Percentiles rank a stretch among this genome's conserved stretches.
phyloP scores from a whole-genome alignment of 176 grass and related monocot species.

The Cocos nucifera region DNA sequence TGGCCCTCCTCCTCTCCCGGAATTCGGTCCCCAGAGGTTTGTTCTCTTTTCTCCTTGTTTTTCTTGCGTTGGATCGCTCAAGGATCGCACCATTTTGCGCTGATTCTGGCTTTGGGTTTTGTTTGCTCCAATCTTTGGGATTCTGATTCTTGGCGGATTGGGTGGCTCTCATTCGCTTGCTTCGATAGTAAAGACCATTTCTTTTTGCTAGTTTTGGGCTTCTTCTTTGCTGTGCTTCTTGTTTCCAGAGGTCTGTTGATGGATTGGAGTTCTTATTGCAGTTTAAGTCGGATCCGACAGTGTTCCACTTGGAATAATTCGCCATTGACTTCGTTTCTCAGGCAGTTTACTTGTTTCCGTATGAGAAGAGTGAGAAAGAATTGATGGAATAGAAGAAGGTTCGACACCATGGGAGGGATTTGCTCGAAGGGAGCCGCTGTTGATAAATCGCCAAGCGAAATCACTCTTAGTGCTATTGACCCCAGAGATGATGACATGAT shows the following conservation, averaged over 20 bases:
- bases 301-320: background rate
- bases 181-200: background rate
- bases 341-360: background rate
- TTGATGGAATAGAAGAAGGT: background rate
- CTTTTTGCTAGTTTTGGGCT: background rate
- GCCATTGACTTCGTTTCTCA: background rate
- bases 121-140: no score
- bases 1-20: no score
- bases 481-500: background rate
- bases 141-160: no score
- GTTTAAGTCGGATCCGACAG: background rate
- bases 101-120: no score
- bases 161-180: background rate
- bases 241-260: background rate
- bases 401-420: slow-evolving; percentile 7
- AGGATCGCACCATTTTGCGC: no score
- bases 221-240: background rate
- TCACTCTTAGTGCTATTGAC: background rate
- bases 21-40: no score
- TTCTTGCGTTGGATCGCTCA: no score
- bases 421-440: slow-evolving; percentile 7
- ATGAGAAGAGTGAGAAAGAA: slow-evolving; percentile 11
- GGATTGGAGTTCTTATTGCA: background rate
- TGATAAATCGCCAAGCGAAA: slow-evolving; percentile 10
- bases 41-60: no score